Conservation (phyloP, 139 green algal species). For the Raphidocelis subcapitata region DNA sequence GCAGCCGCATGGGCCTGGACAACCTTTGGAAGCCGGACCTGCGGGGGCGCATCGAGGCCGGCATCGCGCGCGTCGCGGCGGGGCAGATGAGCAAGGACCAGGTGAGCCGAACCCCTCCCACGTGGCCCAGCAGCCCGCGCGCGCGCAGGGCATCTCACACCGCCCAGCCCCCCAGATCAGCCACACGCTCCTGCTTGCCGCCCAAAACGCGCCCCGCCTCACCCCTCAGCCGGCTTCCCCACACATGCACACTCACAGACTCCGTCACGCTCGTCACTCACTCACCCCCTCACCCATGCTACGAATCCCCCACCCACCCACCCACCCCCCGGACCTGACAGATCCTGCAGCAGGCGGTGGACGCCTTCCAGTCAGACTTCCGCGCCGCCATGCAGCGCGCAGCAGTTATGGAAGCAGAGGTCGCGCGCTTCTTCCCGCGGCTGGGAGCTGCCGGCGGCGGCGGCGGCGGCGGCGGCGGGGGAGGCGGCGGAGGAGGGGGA, state of each 20-base stretch:
- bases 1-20: constrained; percentile 75
- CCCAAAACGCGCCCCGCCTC: no score
- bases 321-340: constrained; percentile 14
- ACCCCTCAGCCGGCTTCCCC: no score
- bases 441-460: neutral
- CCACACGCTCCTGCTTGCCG: constrained; percentile 5
- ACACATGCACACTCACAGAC: no score
- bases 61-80: constrained; percentile 74
- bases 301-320: no score
- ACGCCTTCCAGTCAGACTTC: constrained; percentile 66
- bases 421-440: constrained; percentile 48
- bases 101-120: constrained; percentile 8
- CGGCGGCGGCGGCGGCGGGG: neutral
- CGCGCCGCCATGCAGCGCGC: constrained; percentile 36
- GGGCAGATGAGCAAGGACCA: constrained; percentile 61
- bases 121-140: neutral
- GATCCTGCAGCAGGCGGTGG: constrained; percentile 67
- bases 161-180: neutral
- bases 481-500: constrained; percentile 3
- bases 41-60: constrained; percentile 80
- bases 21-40: constrained; percentile 83
- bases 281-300: no score
- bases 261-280: no score
- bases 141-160: constrained; percentile 8
- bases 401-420: constrained; percentile 41